Percentiles rank a stretch among this genome's conserved stretches.
These are phyloP conservation scores for Entonaema liquescens DNA, from an alignment of 495 filamentous ascomycete species.

Conservation along the genomic window DNA sequence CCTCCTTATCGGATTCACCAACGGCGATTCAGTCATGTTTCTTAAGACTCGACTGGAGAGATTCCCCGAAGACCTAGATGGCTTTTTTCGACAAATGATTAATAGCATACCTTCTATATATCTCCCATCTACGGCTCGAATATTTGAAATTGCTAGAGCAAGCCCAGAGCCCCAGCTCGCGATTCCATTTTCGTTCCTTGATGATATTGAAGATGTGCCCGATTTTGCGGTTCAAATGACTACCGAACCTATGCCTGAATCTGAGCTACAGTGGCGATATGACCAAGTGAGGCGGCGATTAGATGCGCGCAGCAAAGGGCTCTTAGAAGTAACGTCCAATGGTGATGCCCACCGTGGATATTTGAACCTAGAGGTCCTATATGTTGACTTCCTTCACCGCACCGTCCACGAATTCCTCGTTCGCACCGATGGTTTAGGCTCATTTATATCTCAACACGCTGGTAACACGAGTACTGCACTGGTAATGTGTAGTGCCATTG, in stretches of 20 bases:
- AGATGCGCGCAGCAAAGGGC: conserved; percentile 28
- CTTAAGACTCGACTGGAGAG: conserved; percentile 28
- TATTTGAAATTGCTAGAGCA: conserved; percentile 16
- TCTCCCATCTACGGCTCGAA: background rate
- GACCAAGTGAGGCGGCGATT: background rate
- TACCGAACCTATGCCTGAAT: background rate
- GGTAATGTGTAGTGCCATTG: background rate
- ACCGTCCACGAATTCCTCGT: conserved; percentile 42
- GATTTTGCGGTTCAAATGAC: background rate
- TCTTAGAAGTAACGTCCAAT: conserved; percentile 16
- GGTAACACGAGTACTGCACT: background rate
- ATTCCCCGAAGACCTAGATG: conserved; percentile 40
- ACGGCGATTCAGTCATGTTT: conserved; percentile 29
- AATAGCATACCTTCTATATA: conserved; percentile 7
- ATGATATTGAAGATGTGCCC: background rate
- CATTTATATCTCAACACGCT: background rate
- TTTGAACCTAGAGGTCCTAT: conserved; percentile 9
- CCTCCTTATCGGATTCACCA: background rate
- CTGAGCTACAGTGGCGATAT: background rate
- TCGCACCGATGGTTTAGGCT: background rate
- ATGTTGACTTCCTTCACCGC: conserved; percentile 42
- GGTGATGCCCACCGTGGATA: background rate
- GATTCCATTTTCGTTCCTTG: background rate
- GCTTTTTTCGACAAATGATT: conserved; percentile 39
- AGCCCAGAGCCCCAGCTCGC: conserved; percentile 13